These are phyloP conservation scores for Sarocladium strictum DNA, from an alignment of 2,329 filamentous ascomycete genomes.

Conservation along the genomic window DNA sequence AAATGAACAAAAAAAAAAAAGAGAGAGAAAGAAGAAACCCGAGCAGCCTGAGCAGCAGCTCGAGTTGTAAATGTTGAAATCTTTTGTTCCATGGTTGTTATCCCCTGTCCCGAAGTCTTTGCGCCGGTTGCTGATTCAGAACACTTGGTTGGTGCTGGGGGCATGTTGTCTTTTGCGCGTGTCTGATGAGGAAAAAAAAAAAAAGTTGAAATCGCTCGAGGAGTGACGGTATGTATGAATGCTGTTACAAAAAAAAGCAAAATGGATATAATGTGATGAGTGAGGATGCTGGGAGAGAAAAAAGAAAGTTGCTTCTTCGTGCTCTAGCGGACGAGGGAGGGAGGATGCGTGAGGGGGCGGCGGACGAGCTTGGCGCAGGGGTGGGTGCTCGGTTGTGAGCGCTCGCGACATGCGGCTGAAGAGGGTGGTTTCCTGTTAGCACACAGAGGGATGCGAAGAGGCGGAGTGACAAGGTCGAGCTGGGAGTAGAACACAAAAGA, in stretches of 20 bases:
- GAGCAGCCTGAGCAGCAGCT: background rate
- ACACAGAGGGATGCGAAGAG: background rate
- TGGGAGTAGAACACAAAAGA: background rate
- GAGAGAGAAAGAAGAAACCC: background rate
- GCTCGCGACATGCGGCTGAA: conserved; percentile 33
- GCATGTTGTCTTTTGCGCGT: too few relatives aligned
- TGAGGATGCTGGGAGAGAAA: too few relatives aligned
- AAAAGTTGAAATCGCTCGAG: too few relatives aligned
- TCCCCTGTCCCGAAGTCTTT: too few relatives aligned
- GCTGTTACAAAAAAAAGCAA: background rate
- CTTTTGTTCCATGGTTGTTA: too few relatives aligned
- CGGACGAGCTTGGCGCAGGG: conserved; percentile 33
- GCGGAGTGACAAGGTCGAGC: background rate
- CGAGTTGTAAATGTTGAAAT: too few relatives aligned
- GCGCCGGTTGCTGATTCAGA: too few relatives aligned
- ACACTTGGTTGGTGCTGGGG: too few relatives aligned
- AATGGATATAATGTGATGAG: background rate
- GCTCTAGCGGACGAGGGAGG: background rate
- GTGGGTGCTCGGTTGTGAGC: conserved; percentile 30
- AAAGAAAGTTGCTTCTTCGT: too few relatives aligned
- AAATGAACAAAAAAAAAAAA: background rate
- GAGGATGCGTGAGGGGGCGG: conserved; percentile 16
- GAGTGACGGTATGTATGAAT: too few relatives aligned
- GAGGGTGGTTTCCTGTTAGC: conserved; percentile 15
- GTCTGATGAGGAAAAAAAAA: too few relatives aligned